Evolutionary conservation across 805 yeast genomes (phyloP).

Genomic region (Candida nitratophila): DNA sequence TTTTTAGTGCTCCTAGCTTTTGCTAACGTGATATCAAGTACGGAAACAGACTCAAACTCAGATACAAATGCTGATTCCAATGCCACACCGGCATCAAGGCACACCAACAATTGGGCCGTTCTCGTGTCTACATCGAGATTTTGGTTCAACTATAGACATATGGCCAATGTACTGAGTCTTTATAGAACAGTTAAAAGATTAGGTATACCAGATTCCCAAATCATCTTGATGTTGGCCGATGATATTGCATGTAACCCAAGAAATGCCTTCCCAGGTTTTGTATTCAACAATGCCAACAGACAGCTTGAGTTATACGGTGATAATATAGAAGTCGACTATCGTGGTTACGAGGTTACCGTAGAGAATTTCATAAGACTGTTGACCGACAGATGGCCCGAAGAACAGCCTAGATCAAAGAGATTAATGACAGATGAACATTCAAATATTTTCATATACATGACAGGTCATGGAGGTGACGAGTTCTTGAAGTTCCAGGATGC

Average conservation of each 20-base stretch:
- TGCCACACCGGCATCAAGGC: constrained; percentile 28
- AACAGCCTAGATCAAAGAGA: constrained; percentile 89
- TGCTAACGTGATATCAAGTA: neutral
- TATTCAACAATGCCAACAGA: constrained; percentile 88
- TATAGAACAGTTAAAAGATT: constrained; percentile 92
- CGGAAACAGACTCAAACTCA: neutral
- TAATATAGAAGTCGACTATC: constrained; percentile 88
- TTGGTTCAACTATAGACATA: constrained; percentile 98
- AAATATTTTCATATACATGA: constrained; percentile 88
- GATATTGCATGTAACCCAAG: constrained; percentile 97
- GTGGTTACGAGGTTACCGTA: constrained; percentile 98
- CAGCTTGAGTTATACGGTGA: constrained; percentile 92
- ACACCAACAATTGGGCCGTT: constrained; percentile 77
- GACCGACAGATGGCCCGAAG: constrained; percentile 93
- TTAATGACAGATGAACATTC: constrained; percentile 89
- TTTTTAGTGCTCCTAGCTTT: neutral
- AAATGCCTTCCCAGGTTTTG: constrained; percentile 93
- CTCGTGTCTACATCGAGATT: constrained; percentile 92
- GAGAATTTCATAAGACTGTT: constrained; percentile 89
- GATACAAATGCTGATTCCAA: neutral
- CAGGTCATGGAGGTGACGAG: constrained; percentile 99
- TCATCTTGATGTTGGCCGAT: constrained; percentile 91
- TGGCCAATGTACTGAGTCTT: constrained; percentile 92
- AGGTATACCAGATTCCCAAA: constrained; percentile 97
- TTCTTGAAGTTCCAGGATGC: constrained; percentile 97